Conservation (phyloP, 1,139 yeast species). For the Yamadazyma trypodendri region DNA sequence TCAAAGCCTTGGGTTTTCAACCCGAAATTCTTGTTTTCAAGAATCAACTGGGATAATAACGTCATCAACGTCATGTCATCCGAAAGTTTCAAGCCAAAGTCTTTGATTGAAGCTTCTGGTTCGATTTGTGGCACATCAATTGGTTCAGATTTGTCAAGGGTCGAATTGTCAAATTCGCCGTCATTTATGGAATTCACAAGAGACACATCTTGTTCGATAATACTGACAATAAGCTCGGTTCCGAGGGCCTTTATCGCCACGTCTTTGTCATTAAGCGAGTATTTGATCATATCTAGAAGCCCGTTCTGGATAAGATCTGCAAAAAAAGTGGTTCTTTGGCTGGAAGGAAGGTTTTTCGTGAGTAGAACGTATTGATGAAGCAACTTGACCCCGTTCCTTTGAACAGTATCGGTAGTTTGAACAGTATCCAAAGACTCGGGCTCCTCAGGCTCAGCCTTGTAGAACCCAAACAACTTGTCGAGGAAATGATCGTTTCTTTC, state of each 20-base stretch:
- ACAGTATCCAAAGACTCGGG: too few relatives aligned
- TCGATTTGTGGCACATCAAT: conserved; percentile 5
- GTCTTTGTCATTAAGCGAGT: conserved; percentile 61
- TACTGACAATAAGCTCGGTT: conserved; percentile 75
- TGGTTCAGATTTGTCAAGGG: conserved; percentile 38
- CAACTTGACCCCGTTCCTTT: conserved; percentile 73
- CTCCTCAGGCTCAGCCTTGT: conserved; percentile 29
- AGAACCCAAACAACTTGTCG: conserved; percentile 56
- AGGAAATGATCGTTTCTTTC: conserved; percentile 36
- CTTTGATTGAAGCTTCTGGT: conserved; percentile 15
- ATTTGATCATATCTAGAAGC: conserved; percentile 64
- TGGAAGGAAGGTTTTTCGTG: conserved; percentile 66
- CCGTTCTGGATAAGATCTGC: conserved; percentile 66
- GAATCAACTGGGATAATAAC: conserved; percentile 59
- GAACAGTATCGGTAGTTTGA: conserved; percentile 22
- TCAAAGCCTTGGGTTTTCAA: conserved; percentile 80
- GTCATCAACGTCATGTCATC: conserved; percentile 63
- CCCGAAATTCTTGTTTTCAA: conserved; percentile 67
- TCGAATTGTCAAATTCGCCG: conserved; percentile 34
- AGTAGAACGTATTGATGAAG: conserved; percentile 78
- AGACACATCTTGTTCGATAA: conserved; percentile 81
- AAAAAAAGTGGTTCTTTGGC: conserved; percentile 67
- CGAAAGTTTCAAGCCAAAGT: conserved; percentile 35
- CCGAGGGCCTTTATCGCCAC: conserved; percentile 64
- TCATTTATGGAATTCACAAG: conserved; percentile 49